Conservation (phyloP, 1,139 yeast species). For the Candida neerlandica region DNA sequence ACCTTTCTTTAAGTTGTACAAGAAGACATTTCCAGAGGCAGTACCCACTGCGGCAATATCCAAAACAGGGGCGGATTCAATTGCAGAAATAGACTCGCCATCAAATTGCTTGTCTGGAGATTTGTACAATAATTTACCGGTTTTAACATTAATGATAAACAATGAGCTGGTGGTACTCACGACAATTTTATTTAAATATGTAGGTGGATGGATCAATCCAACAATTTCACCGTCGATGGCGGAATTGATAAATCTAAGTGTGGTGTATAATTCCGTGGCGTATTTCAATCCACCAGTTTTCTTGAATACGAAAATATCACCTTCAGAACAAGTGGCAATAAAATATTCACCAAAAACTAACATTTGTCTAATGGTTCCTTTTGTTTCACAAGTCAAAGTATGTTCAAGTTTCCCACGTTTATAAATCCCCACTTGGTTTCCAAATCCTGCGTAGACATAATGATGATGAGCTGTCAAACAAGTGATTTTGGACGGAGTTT, state of each 20-base stretch:
- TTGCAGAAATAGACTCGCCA: slow-evolving; percentile 53
- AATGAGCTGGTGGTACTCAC: slow-evolving; percentile 70
- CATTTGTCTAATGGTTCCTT: slow-evolving; percentile 48
- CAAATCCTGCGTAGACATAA: slow-evolving; percentile 79
- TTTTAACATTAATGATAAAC: slow-evolving; percentile 70
- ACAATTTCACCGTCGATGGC: slow-evolving; percentile 69
- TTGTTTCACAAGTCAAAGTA: slow-evolving; percentile 42
- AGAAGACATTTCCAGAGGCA: slow-evolving; percentile 61
- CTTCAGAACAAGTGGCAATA: slow-evolving; percentile 57
- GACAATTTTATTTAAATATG: slow-evolving; percentile 86
- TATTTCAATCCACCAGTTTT: slow-evolving; percentile 51
- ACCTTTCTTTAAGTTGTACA: slow-evolving; percentile 74
- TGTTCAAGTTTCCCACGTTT: slow-evolving; percentile 79
- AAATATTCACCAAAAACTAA: slow-evolving; percentile 79
- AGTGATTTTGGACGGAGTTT: slow-evolving; percentile 70
- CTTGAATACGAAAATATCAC: slow-evolving; percentile 64
- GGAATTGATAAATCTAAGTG: slow-evolving; percentile 53
- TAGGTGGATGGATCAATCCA: slow-evolving; percentile 79
- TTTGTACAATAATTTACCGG: slow-evolving; percentile 71
- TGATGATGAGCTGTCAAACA: slow-evolving; percentile 82
- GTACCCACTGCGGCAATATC: slow-evolving; percentile 84
- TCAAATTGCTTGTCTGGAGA: slow-evolving; percentile 35
- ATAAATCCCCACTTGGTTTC: slow-evolving; percentile 70
- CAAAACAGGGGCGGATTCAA: slow-evolving; percentile 83
- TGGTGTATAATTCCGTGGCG: slow-evolving; percentile 69